Base-by-base conservation (phyloP, 2,329 filamentous ascomycete species). In the Coniosporium tulheliwenetii region DNA sequence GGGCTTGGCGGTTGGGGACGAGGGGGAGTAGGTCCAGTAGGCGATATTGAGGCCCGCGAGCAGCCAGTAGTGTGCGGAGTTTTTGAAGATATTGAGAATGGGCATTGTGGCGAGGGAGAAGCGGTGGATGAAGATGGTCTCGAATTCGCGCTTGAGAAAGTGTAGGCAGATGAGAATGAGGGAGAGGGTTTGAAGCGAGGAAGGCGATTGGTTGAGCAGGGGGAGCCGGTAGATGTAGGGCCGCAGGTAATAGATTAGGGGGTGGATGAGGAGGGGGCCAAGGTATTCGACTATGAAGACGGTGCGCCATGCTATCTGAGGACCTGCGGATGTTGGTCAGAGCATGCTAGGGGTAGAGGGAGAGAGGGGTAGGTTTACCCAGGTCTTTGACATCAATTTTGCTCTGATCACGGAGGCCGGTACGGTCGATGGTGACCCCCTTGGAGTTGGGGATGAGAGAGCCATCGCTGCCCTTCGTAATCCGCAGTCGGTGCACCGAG, bases 71-170 rank as follows among this genome's bases (percentile, higher is more conserved):
- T 95, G 89, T 49, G 74, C 75, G 49, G 80, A 85, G 72, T 98
- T 98, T 65, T 89, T 91, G 74, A 95, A 81, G 57, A 98, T 85
- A 69, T 94, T 93, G 56, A 64, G 66, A 43, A 75, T 72, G 13
- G 91, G 91, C 91, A 98, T 98, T 38, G 91, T 98, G 54, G 82
- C 85, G 46, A 81, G 77, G 42, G 85, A 89, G 70, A 98, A 98
- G 58, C 85, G 85, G 70, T 98, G 91, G 46, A 98, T 75, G 58
- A 91, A 94, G 46, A 94, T 57, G 1, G 91, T 96, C 67, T 98
- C 91, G 48, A 85, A 71, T 67, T 98, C 91, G 56, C 91, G 86
- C 73, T 98, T 98, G 58, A 84, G 49, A 62, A 95, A 98, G 69
- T 98, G 91, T 10, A 81, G 61, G 42, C 78, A 66, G 52, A 94